Percentiles rank a stretch among this genome's conserved stretches.
These are phyloP conservation scores for Axilococcus clingmanii DNA, from an alignment of 139 green algal species.

Conservation along the genomic window DNA sequence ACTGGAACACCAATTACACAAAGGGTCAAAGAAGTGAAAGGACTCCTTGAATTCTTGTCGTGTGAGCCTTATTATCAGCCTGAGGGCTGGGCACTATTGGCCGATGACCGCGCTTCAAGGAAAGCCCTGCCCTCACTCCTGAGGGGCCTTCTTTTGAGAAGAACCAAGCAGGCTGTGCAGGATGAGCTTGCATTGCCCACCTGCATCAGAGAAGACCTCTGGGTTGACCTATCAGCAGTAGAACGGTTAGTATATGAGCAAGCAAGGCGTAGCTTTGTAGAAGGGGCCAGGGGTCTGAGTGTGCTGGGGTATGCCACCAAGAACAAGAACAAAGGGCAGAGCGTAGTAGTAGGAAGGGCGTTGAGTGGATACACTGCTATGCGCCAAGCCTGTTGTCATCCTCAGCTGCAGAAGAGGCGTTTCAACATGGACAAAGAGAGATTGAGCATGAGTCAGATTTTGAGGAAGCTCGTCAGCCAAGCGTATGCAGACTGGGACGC, in stretches of 20 bases:
- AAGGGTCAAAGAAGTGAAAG: conserved; percentile 31
- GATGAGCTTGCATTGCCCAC: conserved; percentile 42
- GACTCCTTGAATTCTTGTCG: conserved; percentile 47
- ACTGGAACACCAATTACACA: conserved; percentile 36
- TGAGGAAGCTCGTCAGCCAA: conserved; percentile 19
- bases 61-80: conserved; percentile 30
- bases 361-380: no score
- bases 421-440: no score
- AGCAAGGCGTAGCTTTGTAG: conserved; percentile 8
- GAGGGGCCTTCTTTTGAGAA: conserved; percentile 43
- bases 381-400: no score
- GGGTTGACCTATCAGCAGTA: conserved; percentile 30
- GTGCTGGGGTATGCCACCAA: no score
- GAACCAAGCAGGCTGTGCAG: conserved; percentile 33
- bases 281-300: no score
- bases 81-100: conserved; percentile 19
- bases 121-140: conserved; percentile 32
- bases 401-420: no score
- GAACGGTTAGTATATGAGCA: conserved; percentile 40
- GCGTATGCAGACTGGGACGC: conserved; percentile 23
- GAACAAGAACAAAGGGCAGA: no score
- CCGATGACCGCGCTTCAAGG: conserved; percentile 1
- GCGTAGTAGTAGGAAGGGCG: no score
- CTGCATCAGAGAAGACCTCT: conserved; percentile 27
- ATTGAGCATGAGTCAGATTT: conserved; percentile 32